Evolutionary conservation across 1,139 yeast species (phyloP).

Genomic region (Sugiyamaella grinbergsii): DNA sequence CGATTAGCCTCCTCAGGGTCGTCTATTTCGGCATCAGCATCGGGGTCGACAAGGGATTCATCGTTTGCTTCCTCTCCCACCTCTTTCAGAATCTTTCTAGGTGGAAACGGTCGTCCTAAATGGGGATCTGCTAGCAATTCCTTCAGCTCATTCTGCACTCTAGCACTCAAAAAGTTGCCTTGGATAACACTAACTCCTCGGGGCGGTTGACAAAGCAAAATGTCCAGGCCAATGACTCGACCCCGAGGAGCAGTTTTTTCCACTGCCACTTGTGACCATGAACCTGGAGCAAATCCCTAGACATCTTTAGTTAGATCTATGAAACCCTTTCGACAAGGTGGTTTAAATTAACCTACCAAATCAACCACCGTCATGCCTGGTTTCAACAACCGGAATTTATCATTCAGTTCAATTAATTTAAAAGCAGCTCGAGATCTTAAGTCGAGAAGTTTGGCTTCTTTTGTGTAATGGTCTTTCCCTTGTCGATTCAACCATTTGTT

Average conservation of each 20-base stretch:
- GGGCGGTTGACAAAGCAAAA: conserved; percentile 78
- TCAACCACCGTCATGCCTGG: conserved; percentile 70
- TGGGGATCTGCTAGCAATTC: conserved; percentile 50
- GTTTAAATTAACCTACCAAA: conserved; percentile 42
- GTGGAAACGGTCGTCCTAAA: conserved; percentile 34
- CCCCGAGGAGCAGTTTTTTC: conserved; percentile 61
- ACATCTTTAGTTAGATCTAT: not conserved
- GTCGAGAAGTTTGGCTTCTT: conserved; percentile 64
- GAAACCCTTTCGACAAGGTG: not conserved
- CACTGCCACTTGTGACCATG: conserved; percentile 86
- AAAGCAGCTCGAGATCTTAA: conserved; percentile 88
- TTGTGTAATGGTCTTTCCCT: conserved; percentile 60
- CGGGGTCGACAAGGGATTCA: too few relatives aligned
- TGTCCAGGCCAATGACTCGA: conserved; percentile 79
- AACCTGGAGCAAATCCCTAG: conserved; percentile 90
- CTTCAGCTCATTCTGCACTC: conserved; percentile 63
- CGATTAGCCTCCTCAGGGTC: conserved; percentile 35
- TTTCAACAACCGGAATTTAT: conserved; percentile 60
- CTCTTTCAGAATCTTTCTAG: conserved; percentile 18
- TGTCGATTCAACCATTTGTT: conserved; percentile 76
- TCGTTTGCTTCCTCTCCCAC: conserved; percentile 12
- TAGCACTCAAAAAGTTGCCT: conserved; percentile 75
- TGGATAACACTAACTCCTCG: conserved; percentile 77
- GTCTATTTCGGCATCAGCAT: too few relatives aligned
- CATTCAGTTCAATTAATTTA: conserved; percentile 67